Base-by-base conservation (phyloP, 495 filamentous ascomycete species). In the Barbatosphaeria neglecta region DNA sequence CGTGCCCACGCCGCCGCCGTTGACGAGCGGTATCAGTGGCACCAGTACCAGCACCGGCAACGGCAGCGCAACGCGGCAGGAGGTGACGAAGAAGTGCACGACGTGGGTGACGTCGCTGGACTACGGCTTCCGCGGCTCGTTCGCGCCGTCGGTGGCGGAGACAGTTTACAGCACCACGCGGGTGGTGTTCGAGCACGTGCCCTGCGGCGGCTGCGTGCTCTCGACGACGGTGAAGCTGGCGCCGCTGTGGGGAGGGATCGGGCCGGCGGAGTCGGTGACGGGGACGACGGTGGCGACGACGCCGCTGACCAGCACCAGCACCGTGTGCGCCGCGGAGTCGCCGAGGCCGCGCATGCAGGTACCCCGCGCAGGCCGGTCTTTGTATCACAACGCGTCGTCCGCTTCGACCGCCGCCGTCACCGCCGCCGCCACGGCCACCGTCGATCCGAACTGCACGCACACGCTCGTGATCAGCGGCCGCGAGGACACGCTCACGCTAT, bases 141-240 rank as follows among this genome's bases (percentile, higher is more conserved):
- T 42, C 15, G 18, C 9, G 6, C 41, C 45, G 3, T 43, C 47
- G 4, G 18, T 49, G 11, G 23, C 37, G 15, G 37, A 38, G 17
- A 49, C 46, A 10, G 37, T 49, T 22, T 53, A 46, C 46, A 46
- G 47, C 2, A 18, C 33, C 0, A 54, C 48, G 6, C 19, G n/a
- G 1, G 47, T 48, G 16, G 28, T 31, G 9, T 22, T 16, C 22
- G 22, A 25, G 17, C 25, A 17, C 41, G 33, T 54, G 19, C 39
- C 41, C 24, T 54, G 52, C 45, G 41, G 41, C 16, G 37, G 24
- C 9, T 54, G 52, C 33, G 20, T 20, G 33, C 33, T 46, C n/a
- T 24, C 45, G 4, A 6, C 41, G 11, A 23, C 37, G 20, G 13
- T 9, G 4, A 2, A 17, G 19, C 33, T 27, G 15, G 45, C 35